A percentile compares a stretch with the other conserved stretches of the same genome.
These are phyloP conservation scores for Darksidea phi DNA, from an alignment of 495 filamentous ascomycete species.

Conservation along the genomic window DNA sequence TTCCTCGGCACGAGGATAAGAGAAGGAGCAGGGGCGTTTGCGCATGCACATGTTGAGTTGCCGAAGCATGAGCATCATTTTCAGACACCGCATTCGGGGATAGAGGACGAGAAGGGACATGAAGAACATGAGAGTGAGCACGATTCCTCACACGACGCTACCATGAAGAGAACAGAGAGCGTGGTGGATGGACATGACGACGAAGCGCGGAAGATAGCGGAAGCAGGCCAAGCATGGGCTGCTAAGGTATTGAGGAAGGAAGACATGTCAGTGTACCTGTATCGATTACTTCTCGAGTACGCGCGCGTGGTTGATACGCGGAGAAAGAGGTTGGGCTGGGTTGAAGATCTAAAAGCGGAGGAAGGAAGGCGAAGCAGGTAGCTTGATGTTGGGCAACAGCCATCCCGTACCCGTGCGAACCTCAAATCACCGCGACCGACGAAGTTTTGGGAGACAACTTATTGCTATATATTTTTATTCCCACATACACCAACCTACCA, in stretches of 20 bases:
- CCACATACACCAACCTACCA: too few species aligned
- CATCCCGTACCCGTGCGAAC: too few species aligned
- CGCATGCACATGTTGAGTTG: neutral
- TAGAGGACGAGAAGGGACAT: neutral
- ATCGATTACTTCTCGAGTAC: conserved; percentile 35
- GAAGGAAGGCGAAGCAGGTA: neutral
- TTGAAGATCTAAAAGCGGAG: conserved; percentile 19
- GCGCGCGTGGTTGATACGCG: conserved; percentile 30
- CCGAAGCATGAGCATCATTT: conserved; percentile 10
- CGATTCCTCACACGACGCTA: neutral
- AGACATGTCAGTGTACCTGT: conserved; percentile 38
- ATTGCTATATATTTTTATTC: too few species aligned
- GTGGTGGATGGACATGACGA: conserved; percentile 15
- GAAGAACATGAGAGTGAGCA: neutral
- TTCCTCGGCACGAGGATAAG: neutral
- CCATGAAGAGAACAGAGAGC: neutral
- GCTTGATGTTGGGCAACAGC: too few species aligned
- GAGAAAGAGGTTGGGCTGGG: conserved; percentile 32
- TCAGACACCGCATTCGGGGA: neutral
- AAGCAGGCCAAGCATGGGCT: conserved; percentile 27
- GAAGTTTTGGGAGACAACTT: too few species aligned
- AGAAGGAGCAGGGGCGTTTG: neutral
- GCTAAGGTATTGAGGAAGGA: conserved; percentile 33
- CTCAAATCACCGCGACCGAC: too few species aligned
- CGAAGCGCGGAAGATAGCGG: conserved; percentile 27